Conservation (phyloP, 495 filamentous ascomycete species). For the Astrothelium subdiscretum region DNA sequence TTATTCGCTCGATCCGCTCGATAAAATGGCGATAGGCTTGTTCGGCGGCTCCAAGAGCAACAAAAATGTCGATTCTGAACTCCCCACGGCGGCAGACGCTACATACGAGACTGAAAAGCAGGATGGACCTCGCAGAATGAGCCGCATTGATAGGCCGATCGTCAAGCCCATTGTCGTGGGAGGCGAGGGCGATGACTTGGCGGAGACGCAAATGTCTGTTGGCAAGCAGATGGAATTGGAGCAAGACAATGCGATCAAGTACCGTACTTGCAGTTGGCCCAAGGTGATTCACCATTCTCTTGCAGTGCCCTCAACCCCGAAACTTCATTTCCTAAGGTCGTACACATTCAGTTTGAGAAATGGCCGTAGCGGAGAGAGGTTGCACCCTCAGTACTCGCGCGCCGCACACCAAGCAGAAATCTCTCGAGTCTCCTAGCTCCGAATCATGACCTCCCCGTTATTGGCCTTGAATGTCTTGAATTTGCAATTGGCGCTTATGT, state of each 20-base stretch:
- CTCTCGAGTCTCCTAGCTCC: no score
- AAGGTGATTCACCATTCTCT: slow-evolving; percentile 43
- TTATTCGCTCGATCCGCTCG: slow-evolving; percentile 29
- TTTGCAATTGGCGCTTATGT: no score
- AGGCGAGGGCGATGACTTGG: slow-evolving; percentile 22
- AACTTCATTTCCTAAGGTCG: neutral
- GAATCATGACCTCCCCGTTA: no score
- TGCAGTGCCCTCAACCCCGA: neutral
- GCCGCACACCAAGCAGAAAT: no score
- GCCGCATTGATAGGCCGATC: slow-evolving; percentile 18
- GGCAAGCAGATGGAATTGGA: slow-evolving; percentile 70
- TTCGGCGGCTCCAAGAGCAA: slow-evolving; percentile 5
- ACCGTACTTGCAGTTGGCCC: slow-evolving; percentile 81
- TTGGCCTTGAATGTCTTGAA: no score
- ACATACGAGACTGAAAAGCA: slow-evolving; percentile 17
- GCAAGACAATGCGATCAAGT: slow-evolving; percentile 68
- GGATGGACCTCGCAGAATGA: slow-evolving; percentile 16
- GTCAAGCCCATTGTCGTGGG: slow-evolving; percentile 7
- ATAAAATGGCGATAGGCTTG: slow-evolving; percentile 41
- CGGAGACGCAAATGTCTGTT: slow-evolving; percentile 37
- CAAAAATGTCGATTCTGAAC: neutral
- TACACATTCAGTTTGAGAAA: neutral
- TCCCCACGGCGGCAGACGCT: neutral
- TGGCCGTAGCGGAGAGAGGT: neutral
- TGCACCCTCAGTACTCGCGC: neutral